Evolutionary conservation across 2,329 filamentous ascomycete species (phyloP).

Genomic region (Botrytis aclada): DNA sequence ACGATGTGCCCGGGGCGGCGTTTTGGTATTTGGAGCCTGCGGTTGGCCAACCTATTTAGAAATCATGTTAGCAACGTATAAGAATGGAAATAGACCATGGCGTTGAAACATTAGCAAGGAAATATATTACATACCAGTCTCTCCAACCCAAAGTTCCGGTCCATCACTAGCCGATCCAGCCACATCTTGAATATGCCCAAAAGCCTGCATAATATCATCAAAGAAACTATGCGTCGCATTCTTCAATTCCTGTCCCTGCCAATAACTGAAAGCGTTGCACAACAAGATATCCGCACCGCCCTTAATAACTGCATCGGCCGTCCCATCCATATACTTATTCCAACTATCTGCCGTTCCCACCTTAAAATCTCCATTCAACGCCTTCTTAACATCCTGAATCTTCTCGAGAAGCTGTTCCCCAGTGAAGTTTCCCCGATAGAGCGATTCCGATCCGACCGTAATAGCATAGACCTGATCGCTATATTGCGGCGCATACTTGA

Average conservation of each 20-base stretch:
- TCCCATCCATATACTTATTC: slow-evolving; percentile 69
- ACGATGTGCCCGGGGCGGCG: slow-evolving; percentile 57
- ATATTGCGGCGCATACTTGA: slow-evolving; percentile 47
- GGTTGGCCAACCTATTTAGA: slow-evolving; percentile 53
- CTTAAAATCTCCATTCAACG: slow-evolving; percentile 51
- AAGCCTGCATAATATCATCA: slow-evolving; percentile 63
- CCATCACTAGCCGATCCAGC: slow-evolving; percentile 50
- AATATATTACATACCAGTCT: slow-evolving; percentile 48
- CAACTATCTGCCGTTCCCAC: slow-evolving; percentile 69
- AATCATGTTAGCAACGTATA: not conserved
- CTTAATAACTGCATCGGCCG: slow-evolving; percentile 60
- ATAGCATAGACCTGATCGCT: slow-evolving; percentile 62
- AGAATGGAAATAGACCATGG: not conserved
- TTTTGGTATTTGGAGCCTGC: slow-evolving; percentile 59
- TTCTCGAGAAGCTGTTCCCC: slow-evolving; percentile 56
- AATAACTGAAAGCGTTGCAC: slow-evolving; percentile 70
- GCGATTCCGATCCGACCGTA: slow-evolving; percentile 67
- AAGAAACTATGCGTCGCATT: slow-evolving; percentile 60
- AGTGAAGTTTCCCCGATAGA: slow-evolving; percentile 67
- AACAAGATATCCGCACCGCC: slow-evolving; percentile 56
- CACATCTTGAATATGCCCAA: slow-evolving; percentile 58
- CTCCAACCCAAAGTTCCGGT: slow-evolving; percentile 66
- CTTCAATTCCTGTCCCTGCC: slow-evolving; percentile 59
- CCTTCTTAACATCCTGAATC: slow-evolving; percentile 58
- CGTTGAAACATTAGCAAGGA: not conserved